Evolutionary conservation across 768 basidiomycete species (phyloP).

Genomic region (Tulasnella sp.): DNA sequence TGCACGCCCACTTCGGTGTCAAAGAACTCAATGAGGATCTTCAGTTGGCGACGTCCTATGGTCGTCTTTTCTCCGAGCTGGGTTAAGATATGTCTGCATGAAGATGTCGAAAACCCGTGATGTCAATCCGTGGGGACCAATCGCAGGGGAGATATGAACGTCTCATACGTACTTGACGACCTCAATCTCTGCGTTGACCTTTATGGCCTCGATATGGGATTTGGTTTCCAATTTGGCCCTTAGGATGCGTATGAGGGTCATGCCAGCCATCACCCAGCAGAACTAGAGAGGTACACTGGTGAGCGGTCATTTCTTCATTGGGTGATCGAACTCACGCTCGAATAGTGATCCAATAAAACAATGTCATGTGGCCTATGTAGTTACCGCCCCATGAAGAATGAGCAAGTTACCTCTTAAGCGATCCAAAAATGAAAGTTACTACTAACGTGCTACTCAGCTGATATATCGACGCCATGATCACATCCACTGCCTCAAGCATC

Average conservation of each 20-base stretch:
- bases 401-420: too few species aligned
- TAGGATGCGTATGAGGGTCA: conserved; percentile 8
- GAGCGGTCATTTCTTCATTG: too few species aligned
- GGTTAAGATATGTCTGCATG: background rate
- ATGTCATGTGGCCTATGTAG: background rate
- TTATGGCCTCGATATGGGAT: conserved; percentile 2
- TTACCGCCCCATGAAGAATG: too few species aligned
- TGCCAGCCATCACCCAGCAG: conserved; percentile 8
- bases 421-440: too few species aligned
- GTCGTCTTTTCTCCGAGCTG: conserved; percentile 9
- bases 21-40: background rate
- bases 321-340: conserved; percentile 5
- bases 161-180: conserved; percentile 12
- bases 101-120: too few species aligned
- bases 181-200: conserved; percentile 11
- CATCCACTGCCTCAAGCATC: background rate
- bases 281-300: too few species aligned
- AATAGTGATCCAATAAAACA: conserved; percentile 6
- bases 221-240: background rate
- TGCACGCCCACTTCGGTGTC: background rate
- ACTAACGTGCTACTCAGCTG: conserved; percentile 6
- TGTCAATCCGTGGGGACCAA: too few species aligned
- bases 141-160: too few species aligned
- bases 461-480: conserved; percentile 8
- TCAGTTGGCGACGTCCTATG: conserved; percentile 6